A percentile compares a stretch with the other conserved stretches of the same genome.
These are phyloP conservation scores for Aspergillus sojae DNA, from an alignment of 2,329 filamentous ascomycete species.

Conservation along the genomic window DNA sequence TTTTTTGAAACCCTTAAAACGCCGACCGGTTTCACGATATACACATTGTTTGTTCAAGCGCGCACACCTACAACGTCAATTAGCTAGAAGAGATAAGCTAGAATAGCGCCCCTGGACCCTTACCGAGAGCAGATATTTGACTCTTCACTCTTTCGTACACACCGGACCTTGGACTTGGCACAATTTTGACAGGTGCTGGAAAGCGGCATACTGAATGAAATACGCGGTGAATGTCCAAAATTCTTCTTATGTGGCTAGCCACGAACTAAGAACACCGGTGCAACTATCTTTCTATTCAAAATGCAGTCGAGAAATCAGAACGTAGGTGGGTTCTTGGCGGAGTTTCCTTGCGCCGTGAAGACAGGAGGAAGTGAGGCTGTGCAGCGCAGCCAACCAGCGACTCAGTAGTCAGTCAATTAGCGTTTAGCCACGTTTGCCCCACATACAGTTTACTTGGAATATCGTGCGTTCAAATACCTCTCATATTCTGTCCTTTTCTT, in stretches of 20 bases:
- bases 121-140: conserved; percentile 22
- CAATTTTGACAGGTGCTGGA: conserved; percentile 23
- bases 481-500: too few relatives aligned
- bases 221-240: not conserved
- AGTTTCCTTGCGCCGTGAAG: not conserved
- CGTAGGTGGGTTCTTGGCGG: not conserved
- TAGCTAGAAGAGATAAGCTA: not conserved
- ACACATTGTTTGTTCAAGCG: conserved; percentile 41
- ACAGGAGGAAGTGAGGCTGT: not conserved
- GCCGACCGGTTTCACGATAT: conserved; percentile 38
- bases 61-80: conserved; percentile 29
- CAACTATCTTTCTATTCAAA: not conserved
- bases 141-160: conserved; percentile 15
- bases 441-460: too few relatives aligned
- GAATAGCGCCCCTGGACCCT: not conserved
- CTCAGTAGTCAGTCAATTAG: too few relatives aligned
- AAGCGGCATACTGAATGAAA: not conserved
- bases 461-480: too few relatives aligned
- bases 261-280: too few relatives aligned
- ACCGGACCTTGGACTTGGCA: conserved; percentile 27
- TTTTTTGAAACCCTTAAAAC: conserved; percentile 39
- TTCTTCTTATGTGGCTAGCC: too few relatives aligned
- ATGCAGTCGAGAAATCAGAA: not conserved
- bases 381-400: not conserved
- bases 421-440: too few relatives aligned